Evolutionary conservation across 116 monocot species (phyloP).

Genomic region (Trichopus zeylanicus): DNA sequence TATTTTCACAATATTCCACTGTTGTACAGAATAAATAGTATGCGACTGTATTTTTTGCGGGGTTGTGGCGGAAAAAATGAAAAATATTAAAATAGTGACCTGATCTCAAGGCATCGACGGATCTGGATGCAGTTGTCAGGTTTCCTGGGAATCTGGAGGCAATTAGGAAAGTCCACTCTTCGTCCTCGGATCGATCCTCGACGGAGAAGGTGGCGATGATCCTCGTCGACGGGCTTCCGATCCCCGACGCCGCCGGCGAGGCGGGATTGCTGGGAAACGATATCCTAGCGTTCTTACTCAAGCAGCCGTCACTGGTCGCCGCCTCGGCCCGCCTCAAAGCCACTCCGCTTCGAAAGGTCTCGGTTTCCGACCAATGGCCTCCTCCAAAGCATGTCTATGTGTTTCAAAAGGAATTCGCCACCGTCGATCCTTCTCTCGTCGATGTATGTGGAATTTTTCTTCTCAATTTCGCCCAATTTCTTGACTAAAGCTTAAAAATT

Average conservation of each 20-base stretch:
- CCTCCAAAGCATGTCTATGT: conserved; percentile 62
- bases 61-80: too few species aligned
- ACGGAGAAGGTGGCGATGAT: conserved; percentile 23
- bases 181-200: background rate
- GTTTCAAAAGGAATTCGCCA: conserved; percentile 84
- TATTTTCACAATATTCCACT: too few species aligned
- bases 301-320: conserved; percentile 43
- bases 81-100: too few species aligned
- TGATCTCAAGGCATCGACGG: too few species aligned
- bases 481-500: too few species aligned
- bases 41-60: too few species aligned
- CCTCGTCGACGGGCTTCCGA: conserved; percentile 30
- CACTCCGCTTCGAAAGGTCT: conserved; percentile 26
- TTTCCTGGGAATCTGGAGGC: background rate
- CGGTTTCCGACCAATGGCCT: conserved; percentile 20
- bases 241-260: background rate
- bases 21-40: too few species aligned
- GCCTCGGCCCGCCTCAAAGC: conserved; percentile 48
- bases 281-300: conserved; percentile 37
- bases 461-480: background rate
- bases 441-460: conserved; percentile 28
- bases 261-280: conserved; percentile 11
- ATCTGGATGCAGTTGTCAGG: background rate
- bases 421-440: conserved; percentile 63
- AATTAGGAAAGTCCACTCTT: background rate